Conservation (phyloP, 306 rosid species). For the Prunus armeniaca region DNA sequence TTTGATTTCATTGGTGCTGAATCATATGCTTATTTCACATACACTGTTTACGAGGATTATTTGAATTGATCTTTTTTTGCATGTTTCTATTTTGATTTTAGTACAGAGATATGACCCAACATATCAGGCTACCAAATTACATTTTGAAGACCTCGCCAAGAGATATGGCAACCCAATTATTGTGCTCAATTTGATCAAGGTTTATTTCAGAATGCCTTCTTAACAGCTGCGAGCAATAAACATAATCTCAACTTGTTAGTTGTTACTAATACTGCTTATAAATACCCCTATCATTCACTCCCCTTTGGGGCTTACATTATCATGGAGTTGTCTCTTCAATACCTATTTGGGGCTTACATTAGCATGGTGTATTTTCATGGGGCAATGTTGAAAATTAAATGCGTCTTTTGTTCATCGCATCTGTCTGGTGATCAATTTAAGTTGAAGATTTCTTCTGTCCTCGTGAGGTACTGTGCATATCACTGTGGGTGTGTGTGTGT, state of each 20-base stretch:
- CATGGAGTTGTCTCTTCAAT: background rate
- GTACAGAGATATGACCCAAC: conserved; percentile 99
- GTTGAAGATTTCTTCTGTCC: background rate
- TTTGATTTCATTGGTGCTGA: conserved; percentile 6
- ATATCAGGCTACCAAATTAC: conserved; percentile 82
- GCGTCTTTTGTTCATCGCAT: background rate
- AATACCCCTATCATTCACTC: too few species aligned
- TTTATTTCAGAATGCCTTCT: conserved; percentile 19
- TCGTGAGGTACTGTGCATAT: background rate
- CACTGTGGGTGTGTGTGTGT: background rate
- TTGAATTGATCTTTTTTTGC: background rate
- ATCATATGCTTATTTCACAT: conserved; percentile 7
- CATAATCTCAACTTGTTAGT: background rate
- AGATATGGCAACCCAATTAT: conserved; percentile 94
- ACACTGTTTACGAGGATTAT: conserved; percentile 4
- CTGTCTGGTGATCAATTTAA: too few species aligned
- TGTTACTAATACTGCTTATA: background rate
- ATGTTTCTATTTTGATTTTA: conserved; percentile 31
- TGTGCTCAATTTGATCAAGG: conserved; percentile 92
- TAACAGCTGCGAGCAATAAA: conserved; percentile 1
- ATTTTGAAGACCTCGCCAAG: conserved; percentile 84
- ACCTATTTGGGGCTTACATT: background rate
- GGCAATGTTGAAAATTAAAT: background rate
- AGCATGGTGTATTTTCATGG: background rate
- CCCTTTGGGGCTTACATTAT: too few species aligned